Conservation (phyloP, 2,329 filamentous ascomycete genomes). For the Trichoderma polysporum region DNA sequence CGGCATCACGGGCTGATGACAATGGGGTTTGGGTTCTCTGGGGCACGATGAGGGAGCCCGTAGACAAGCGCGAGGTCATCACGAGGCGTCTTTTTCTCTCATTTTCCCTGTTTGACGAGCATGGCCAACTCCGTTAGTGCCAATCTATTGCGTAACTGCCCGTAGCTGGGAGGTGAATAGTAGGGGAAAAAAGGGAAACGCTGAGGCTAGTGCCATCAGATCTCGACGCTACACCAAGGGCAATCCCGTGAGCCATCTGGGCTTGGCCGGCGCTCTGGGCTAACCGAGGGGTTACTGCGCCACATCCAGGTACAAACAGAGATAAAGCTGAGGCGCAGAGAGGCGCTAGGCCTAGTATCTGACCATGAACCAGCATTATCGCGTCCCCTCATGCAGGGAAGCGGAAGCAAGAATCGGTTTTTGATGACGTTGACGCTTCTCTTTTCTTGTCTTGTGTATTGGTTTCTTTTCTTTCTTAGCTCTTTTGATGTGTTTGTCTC, state of each 20-base stretch:
- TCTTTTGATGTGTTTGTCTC: background rate
- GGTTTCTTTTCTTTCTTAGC: background rate
- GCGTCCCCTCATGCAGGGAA: background rate
- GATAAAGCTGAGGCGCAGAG: constrained; percentile 20
- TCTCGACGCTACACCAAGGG: background rate
- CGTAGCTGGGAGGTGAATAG: background rate
- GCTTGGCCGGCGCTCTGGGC: background rate
- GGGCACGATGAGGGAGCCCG: background rate
- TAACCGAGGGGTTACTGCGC: constrained; percentile 12
- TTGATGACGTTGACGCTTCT: background rate
- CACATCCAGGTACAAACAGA: constrained; percentile 17
- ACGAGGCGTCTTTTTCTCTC: background rate
- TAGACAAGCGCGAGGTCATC: background rate
- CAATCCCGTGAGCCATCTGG: background rate
- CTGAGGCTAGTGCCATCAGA: background rate
- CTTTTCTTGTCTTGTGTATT: background rate
- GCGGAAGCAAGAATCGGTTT: background rate
- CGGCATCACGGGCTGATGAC: background rate
- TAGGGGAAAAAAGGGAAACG: background rate
- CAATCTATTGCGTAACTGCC: background rate
- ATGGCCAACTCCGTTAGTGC: background rate
- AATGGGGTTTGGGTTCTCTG: background rate
- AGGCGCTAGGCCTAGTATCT: constrained; percentile 15
- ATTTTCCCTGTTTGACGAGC: background rate
- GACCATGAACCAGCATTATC: constrained; percentile 3